Evolutionary conservation across 345 rosid species (phyloP).

Genomic region (Brassica incana): DNA sequence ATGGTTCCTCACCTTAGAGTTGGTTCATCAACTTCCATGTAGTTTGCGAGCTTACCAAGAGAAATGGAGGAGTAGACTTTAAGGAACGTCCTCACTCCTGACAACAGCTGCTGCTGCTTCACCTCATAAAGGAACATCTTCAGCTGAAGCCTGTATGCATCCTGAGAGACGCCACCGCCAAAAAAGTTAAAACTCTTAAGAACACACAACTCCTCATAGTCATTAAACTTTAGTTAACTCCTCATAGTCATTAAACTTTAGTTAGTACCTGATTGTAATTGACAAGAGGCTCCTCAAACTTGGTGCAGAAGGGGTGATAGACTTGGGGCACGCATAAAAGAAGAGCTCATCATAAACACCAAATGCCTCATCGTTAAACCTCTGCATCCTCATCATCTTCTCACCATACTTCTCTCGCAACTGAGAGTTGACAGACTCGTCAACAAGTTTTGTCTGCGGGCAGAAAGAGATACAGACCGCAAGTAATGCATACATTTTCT

Average conservation of each 20-base stretch:
- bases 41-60: slow-evolving; percentile 79
- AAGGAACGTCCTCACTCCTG: slow-evolving; percentile 81
- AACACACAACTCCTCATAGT: slow-evolving; percentile 8
- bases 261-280: slow-evolving; percentile 84
- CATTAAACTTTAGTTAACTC: neutral
- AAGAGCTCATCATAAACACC: slow-evolving; percentile 88
- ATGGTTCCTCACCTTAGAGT: slow-evolving; percentile 60
- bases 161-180: slow-evolving; percentile 47
- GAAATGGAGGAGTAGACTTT: slow-evolving; percentile 91
- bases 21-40: slow-evolving; percentile 94
- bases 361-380: slow-evolving; percentile 89
- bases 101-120: slow-evolving; percentile 86
- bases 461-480: slow-evolving; percentile 85
- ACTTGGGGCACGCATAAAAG: slow-evolving; percentile 98
- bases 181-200: no score
- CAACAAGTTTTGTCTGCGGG: slow-evolving; percentile 87
- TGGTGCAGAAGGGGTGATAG: slow-evolving; percentile 92
- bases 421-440: slow-evolving; percentile 85
- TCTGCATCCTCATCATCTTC: slow-evolving; percentile 92
- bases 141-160: slow-evolving; percentile 93
- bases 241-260: neutral
- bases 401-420: slow-evolving; percentile 97
- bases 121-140: slow-evolving; percentile 94
- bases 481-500: slow-evolving; percentile 95
- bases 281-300: slow-evolving; percentile 89